Evolutionary conservation across 345 rosid species (phyloP).

Genomic region (Cardamine occulta): DNA sequence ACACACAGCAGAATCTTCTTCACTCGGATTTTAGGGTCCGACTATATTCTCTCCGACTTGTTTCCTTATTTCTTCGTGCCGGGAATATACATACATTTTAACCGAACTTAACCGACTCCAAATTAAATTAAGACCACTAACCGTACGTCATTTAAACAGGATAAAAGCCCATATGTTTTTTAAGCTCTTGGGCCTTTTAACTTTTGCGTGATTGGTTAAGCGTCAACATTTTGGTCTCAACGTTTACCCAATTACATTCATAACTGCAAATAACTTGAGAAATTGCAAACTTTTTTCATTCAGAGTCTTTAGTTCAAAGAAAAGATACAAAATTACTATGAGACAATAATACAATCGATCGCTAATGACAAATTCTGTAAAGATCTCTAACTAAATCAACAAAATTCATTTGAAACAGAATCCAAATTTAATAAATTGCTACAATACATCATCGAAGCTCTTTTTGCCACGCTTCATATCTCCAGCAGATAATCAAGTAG

Average conservation of each 20-base stretch:
- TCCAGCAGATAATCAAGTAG: neutral
- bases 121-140: neutral
- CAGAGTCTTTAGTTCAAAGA: neutral
- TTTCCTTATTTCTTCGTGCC: neutral
- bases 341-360: neutral
- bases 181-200: neutral
- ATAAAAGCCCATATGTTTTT: neutral
- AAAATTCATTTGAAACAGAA: constrained; percentile 12
- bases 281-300: neutral
- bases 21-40: constrained; percentile 5
- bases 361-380: constrained; percentile 23
- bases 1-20: neutral
- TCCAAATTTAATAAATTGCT: neutral
- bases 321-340: neutral
- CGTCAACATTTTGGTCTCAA: neutral
- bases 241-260: neutral
- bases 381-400: neutral
- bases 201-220: neutral
- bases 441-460: constrained; percentile 16
- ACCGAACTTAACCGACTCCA: neutral
- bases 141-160: constrained; percentile 7
- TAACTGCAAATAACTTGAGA: neutral
- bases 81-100: neutral
- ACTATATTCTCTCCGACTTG: neutral
- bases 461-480: neutral